Evolutionary conservation across 2,329 filamentous ascomycete species (phyloP).

Genomic region (Sordariomycetes sp.): DNA sequence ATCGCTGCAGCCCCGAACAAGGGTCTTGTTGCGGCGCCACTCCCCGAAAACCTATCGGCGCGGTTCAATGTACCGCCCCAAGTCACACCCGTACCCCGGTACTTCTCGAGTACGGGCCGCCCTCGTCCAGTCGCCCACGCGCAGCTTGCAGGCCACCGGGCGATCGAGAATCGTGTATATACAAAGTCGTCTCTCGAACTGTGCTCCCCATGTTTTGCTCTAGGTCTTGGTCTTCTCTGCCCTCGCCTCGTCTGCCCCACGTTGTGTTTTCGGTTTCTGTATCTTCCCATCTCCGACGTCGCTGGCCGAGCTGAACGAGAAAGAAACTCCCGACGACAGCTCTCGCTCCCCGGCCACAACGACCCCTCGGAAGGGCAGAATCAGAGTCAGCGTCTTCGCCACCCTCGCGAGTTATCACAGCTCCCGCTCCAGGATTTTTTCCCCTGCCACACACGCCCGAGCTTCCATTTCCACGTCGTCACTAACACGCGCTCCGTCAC

Average conservation of each 20-base stretch:
- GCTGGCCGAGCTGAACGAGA: neutral
- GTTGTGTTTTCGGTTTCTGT: neutral
- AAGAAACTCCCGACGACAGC: neutral
- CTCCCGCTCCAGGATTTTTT: neutral
- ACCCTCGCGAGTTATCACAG: neutral
- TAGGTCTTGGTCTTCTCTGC: neutral
- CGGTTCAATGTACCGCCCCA: neutral
- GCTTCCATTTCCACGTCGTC: neutral
- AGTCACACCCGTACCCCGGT: constrained; percentile 4
- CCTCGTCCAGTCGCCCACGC: neutral
- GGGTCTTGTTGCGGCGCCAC: constrained; percentile 4
- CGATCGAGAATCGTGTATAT: constrained; percentile 1
- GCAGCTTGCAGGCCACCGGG: neutral
- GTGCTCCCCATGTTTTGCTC: neutral
- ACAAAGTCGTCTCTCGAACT: constrained; percentile 5
- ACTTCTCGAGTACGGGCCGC: neutral
- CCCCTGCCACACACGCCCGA: neutral
- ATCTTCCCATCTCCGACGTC: neutral
- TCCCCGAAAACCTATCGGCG: neutral
- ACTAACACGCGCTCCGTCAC: neutral
- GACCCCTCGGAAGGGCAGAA: neutral
- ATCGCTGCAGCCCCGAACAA: constrained; percentile 2
- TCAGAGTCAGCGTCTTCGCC: neutral
- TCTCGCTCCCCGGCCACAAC: neutral
- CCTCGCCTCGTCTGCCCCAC: neutral